Evolutionary conservation across 2,329 filamentous ascomycete species (phyloP).

Genomic region (Botryotinia convoluta): DNA sequence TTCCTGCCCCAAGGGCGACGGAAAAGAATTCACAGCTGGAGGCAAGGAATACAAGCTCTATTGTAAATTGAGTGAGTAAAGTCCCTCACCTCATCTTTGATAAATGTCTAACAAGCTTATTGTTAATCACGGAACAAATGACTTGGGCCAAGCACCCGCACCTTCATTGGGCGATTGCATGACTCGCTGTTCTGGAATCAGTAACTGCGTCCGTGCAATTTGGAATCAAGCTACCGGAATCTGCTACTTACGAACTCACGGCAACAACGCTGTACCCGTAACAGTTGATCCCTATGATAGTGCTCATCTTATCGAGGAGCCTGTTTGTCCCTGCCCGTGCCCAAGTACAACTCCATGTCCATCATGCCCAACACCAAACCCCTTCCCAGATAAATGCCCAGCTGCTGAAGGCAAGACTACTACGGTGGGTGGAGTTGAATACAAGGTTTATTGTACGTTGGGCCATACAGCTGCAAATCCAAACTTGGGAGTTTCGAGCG

Average conservation of each 20-base stretch:
- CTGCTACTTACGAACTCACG: conserved; percentile 8
- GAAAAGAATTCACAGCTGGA: background rate
- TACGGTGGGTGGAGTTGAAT: background rate
- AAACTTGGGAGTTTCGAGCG: conserved; percentile 5
- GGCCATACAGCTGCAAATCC: background rate
- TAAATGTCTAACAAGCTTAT: background rate
- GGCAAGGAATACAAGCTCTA: conserved; percentile 5
- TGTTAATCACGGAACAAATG: conserved; percentile 8
- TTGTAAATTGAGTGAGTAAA: background rate
- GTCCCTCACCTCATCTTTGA: background rate
- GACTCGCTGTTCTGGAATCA: background rate
- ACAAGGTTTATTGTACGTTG: conserved; percentile 6
- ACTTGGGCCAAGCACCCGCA: background rate
- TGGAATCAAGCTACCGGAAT: background rate
- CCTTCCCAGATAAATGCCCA: conserved; percentile 1
- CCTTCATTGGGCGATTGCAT: background rate
- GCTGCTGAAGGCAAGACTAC: background rate
- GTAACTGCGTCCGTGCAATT: conserved; percentile 5
- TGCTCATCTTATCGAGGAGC: conserved; percentile 11
- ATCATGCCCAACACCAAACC: background rate
- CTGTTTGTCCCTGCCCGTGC: background rate
- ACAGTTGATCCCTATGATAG: conserved; percentile 5
- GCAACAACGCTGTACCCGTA: conserved; percentile 1
- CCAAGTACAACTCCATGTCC: conserved; percentile 4
- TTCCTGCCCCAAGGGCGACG: conserved; percentile 6